These are phyloP conservation scores for Alternaria sp. DNA, from an alignment of 2,329 filamentous ascomycete genomes.

Conservation along the genomic window DNA sequence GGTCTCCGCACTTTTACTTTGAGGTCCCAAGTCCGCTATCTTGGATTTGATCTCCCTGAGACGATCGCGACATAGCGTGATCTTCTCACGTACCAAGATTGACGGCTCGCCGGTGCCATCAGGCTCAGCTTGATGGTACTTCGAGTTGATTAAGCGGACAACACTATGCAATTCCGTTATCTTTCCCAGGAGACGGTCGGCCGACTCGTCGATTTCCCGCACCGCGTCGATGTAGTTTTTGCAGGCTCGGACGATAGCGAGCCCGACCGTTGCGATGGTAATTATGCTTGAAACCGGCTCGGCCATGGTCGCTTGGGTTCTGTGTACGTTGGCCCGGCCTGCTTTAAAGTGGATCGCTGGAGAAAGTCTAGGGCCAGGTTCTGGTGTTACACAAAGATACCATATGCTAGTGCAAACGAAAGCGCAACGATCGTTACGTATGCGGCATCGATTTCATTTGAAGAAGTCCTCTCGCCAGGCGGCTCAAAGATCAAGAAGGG, in stretches of 20 bases:
- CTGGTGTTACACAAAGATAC: background rate
- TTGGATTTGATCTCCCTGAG: conserved; percentile 10
- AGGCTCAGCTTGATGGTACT: conserved; percentile 4
- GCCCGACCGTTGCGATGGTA: conserved; percentile 16
- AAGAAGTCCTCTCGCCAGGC: background rate
- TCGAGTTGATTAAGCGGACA: conserved; percentile 11
- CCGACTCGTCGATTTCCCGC: conserved; percentile 6
- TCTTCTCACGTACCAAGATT: conserved; percentile 6
- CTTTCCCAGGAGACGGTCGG: background rate
- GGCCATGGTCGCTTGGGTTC: conserved; percentile 16
- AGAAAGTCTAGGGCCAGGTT: background rate
- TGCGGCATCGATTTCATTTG: background rate
- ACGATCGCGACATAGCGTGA: conserved; percentile 6
- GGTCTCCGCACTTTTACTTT: conserved; percentile 4
- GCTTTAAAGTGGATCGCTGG: background rate
- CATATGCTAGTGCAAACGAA: background rate
- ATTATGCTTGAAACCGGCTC: conserved; percentile 19
- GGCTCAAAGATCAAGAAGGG: background rate
- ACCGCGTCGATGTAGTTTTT: conserved; percentile 13
- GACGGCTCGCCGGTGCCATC: conserved; percentile 2
- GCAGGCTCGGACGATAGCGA: conserved; percentile 15
- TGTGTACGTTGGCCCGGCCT: background rate
- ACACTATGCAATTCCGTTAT: conserved; percentile 12
- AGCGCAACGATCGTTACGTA: background rate
- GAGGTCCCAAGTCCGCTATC: conserved; percentile 10